phyloP scores from a whole-genome alignment of 2,329 filamentous ascomycete species.

The Uncinocarpus reesii region DNA sequence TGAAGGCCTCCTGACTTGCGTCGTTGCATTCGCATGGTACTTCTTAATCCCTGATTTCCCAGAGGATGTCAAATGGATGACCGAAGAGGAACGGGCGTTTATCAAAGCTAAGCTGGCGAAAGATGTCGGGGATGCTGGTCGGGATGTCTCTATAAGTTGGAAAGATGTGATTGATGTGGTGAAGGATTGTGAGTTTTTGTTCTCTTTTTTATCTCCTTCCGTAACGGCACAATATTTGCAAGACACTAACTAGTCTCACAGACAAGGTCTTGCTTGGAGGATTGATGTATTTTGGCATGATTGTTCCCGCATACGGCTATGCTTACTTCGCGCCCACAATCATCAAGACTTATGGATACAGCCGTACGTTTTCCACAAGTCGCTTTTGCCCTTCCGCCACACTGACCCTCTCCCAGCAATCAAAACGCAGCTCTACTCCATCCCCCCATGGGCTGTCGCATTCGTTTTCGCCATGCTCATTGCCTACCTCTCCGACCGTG shows the following conservation, averaged over 20 bases:
- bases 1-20: conserved; percentile 54
- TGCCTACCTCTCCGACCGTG: conserved; percentile 60
- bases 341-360: conserved; percentile 56
- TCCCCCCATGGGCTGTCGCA: conserved; percentile 56
- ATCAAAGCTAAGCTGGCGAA: conserved; percentile 55
- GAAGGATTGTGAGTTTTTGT: conserved; percentile 48
- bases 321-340: conserved; percentile 69
- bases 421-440: conserved; percentile 42
- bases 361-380: conserved; percentile 22
- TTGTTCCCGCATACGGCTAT: conserved; percentile 65
- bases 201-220: background rate
- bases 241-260: conserved; percentile 19
- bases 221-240: too few relatives aligned
- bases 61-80: conserved; percentile 63
- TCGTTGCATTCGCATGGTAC: conserved; percentile 49
- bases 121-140: conserved; percentile 58
- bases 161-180: conserved; percentile 54
- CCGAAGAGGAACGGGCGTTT: conserved; percentile 56
- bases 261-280: conserved; percentile 61
- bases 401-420: conserved; percentile 30
- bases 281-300: conserved; percentile 71
- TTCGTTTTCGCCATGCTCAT: conserved; percentile 70
- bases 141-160: conserved; percentile 50
- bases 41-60: conserved; percentile 66
- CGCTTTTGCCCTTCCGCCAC: background rate